Base-by-base conservation (phyloP, 2,329 filamentous ascomycete species). In the Fusarium sarcochroum region DNA sequence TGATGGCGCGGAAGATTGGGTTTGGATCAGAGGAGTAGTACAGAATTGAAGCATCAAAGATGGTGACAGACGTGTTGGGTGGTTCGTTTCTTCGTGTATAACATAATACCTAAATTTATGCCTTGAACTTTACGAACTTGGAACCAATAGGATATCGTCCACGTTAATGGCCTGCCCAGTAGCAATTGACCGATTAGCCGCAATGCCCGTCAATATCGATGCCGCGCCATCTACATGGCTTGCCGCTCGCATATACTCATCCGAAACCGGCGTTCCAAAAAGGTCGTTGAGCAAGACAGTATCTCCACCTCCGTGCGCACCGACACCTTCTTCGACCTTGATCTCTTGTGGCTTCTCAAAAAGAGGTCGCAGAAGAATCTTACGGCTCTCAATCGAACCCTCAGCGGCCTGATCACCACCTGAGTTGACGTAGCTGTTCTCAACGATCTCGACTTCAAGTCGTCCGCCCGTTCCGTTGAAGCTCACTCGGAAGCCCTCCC, bases 301-400 rank as follows among this genome's bases (percentile, higher is more conserved):
- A 66, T 90, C 88, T 1, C 88, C 87, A 4, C 88, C 88, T 2
- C 88, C 88, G 58, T 90, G 88, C 0, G 86, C 87, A 0, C 88
- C 88, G 3, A 80, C 76, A 10, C 83, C 83, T 6, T 84, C 81
- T 0, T 79, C 78, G 23, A 90, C 83, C 63, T 85, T 81, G 8
- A 90, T 79, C 68, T 87, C 85, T 17, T 79, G 74, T 0, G 88
- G 87, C 74, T 87, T 86, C 70, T 85, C 83, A 58, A 90, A 88
- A 38, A 89, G 66, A 13, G 83, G 85, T 53, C 86, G 77, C 25
- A 90, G 70, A 7, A 84, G 74, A 30, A 89, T 82, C 4, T 80
- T 80, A 44, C 82, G 79, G 45, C 75, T 79, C 71, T 88, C 86
- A 10, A 88, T 75, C 0, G 83, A 83, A 0, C 86, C 87, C 68